Evolutionary conservation across 768 basidiomycete genomes (phyloP).

Genomic region (Kwoniella heveanensis): DNA sequence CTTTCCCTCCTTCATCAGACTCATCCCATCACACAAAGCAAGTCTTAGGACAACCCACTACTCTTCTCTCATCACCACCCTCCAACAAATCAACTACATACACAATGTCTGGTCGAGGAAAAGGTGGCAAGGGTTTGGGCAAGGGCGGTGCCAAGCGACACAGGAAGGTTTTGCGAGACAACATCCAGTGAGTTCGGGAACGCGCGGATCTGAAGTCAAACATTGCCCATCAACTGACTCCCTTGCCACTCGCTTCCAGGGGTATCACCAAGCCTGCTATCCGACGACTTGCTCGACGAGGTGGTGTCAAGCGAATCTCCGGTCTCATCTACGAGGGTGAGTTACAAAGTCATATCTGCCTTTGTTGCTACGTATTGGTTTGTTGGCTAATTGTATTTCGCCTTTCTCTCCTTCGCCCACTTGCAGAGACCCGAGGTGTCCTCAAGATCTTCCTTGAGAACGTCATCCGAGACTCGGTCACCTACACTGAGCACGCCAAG

Average conservation of each 20-base stretch:
- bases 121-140: conserved; percentile 78
- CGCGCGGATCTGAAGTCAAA: background rate
- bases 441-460: conserved; percentile 71
- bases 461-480: conserved; percentile 92
- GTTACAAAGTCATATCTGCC: too few relatives aligned
- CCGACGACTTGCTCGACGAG: conserved; percentile 92
- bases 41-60: conserved; percentile 13
- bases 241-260: conserved; percentile 28
- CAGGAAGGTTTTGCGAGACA: conserved; percentile 84
- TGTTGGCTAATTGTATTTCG: too few relatives aligned
- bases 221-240: background rate
- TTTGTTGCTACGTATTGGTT: too few relatives aligned
- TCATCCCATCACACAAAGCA: conserved; percentile 11
- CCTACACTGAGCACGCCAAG: conserved; percentile 96
- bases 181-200: conserved; percentile 55
- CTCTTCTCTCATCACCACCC: conserved; percentile 10
- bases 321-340: conserved; percentile 76
- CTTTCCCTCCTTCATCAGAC: conserved; percentile 13
- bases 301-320: conserved; percentile 78
- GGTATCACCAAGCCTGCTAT: conserved; percentile 88
- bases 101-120: conserved; percentile 92
- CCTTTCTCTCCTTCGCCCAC: too few relatives aligned
- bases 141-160: conserved; percentile 85
- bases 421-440: conserved; percentile 82
- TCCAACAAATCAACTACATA: conserved; percentile 26